These are phyloP conservation scores for Starmera stellimalicola DNA, from an alignment of 1,139 yeast genomes.

Conservation along the genomic window DNA sequence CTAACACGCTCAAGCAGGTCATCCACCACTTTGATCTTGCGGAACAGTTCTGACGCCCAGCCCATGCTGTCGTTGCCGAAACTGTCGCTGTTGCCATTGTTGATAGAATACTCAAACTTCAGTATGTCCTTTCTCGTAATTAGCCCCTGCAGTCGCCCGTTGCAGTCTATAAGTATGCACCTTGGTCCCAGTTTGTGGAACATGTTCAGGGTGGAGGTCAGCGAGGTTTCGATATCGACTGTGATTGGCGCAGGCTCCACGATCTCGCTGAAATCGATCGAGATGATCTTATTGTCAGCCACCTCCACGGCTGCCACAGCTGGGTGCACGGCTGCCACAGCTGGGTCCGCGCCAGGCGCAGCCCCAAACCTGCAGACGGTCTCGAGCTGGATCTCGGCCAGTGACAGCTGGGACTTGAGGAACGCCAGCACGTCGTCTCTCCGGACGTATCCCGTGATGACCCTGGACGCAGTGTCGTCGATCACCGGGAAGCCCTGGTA, in stretches of 20 bases:
- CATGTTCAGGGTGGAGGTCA: conserved; percentile 57
- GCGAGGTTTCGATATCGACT: conserved; percentile 42
- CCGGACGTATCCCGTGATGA: conserved; percentile 13
- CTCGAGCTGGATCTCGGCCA: conserved; percentile 7
- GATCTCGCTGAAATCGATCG: conserved; percentile 30
- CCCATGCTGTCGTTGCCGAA: not conserved
- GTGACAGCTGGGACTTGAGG: conserved; percentile 2
- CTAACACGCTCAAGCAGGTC: no score
- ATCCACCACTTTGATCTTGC: no score
- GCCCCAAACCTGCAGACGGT: conserved; percentile 14
- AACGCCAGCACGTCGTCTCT: conserved; percentile 12
- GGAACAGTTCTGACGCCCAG: no score
- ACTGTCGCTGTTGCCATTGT: not conserved
- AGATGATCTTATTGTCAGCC: conserved; percentile 7
- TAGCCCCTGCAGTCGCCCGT: conserved; percentile 48
- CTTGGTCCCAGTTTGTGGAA: conserved; percentile 80
- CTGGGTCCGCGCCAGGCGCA: conserved; percentile 8
- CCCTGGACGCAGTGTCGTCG: conserved; percentile 17
- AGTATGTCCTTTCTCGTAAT: conserved; percentile 62
- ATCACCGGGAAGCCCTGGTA: conserved; percentile 52
- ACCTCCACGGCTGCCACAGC: not conserved
- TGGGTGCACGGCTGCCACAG: not conserved
- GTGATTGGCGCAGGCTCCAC: conserved; percentile 57
- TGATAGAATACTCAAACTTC: conserved; percentile 28
- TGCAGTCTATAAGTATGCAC: conserved; percentile 52